Evolutionary conservation across 495 filamentous ascomycete species (phyloP), one percentile per base, ranked within the genome.

Genomic region (Acidomyces sp.): DNA sequence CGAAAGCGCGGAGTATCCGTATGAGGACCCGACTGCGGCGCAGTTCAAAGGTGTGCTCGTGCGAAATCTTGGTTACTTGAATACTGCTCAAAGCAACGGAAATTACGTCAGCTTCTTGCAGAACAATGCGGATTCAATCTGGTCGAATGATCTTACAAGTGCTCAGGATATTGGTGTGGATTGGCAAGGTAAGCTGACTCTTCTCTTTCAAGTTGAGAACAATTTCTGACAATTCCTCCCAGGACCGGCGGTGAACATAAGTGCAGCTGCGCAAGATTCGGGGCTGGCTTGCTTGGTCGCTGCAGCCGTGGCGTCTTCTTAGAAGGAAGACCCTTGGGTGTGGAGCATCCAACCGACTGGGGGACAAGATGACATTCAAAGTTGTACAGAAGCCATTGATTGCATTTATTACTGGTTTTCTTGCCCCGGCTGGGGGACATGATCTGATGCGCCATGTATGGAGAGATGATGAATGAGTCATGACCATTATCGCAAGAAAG

Each of bases 21-120:
- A 69, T 43, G 80, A 76, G 31, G 77, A 71, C 21, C 63, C 49
- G 9, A 70, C 81, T 45, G 76, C 68, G 1, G 60, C 65, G 7
- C 78, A 84, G 56, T 88, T 88, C 70, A 88, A 85, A 60, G 82
- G 82, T 22, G 68, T 82, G 15, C 85, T 85, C 52, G 47, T 83
- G 50, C 70, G 82, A 5, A 85, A 84, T 49, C 59, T 86, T 30
- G 58, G 62, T 19, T 63, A 67, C 22, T 53, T 87, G 42, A 66
- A 82, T 4, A 43, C 55, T 15, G 71, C 57, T 0, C 62, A 66
- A 0, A 71, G 74, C 3, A 53, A 72, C 21, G 59, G 67, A 7
- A 50, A 46, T 13, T 78, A 72, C 45, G 58, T 61, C 39, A 57
- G 55, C 17, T 74, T 77, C 12, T 71, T 86, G 29, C 57, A 59